Conservation (phyloP, 768 basidiomycete species). For the Polyporus arcularius region DNA sequence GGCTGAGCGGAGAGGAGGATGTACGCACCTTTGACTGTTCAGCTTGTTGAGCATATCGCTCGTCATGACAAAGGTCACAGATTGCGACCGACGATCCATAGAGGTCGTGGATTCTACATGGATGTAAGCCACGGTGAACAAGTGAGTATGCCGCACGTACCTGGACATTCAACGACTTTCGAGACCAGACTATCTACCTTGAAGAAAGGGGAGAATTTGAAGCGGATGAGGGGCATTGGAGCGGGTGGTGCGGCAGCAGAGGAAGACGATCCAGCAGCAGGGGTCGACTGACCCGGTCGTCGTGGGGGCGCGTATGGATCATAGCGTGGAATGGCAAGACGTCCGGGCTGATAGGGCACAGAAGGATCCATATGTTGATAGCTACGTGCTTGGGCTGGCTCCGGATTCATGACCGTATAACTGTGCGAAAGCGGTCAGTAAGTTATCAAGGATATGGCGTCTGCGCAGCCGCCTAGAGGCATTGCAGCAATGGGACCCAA, state of each 20-base stretch:
- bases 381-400: not conserved
- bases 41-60: slow-evolving; percentile 66
- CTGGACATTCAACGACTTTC: slow-evolving; percentile 72
- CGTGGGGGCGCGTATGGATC: slow-evolving; percentile 57
- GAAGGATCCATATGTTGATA: slow-evolving; percentile 2
- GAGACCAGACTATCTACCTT: slow-evolving; percentile 67
- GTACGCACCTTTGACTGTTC: slow-evolving; percentile 53
- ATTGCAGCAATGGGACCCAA: not conserved
- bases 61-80: slow-evolving; percentile 62
- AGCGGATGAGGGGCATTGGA: slow-evolving; percentile 54
- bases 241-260: slow-evolving; percentile 23
- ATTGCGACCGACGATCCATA: slow-evolving; percentile 73
- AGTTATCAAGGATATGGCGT: not conserved
- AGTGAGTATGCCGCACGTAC: slow-evolving; percentile 38
- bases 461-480: not conserved
- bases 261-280: slow-evolving; percentile 28
- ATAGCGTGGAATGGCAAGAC: slow-evolving; percentile 23
- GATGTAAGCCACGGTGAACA: slow-evolving; percentile 5
- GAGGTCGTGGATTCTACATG: slow-evolving; percentile 69
- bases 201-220: slow-evolving; percentile 83
- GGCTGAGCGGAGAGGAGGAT: not conserved
- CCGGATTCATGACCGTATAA: slow-evolving; percentile 7
- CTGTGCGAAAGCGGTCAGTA: slow-evolving; percentile 5
- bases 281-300: slow-evolving; percentile 36
- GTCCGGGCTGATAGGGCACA: slow-evolving; percentile 12